A percentile compares a stretch with the other conserved stretches of the same genome.
Evolutionary conservation across 176 grass and related monocot species (phyloP).

Genomic region (Avena sativa): DNA sequence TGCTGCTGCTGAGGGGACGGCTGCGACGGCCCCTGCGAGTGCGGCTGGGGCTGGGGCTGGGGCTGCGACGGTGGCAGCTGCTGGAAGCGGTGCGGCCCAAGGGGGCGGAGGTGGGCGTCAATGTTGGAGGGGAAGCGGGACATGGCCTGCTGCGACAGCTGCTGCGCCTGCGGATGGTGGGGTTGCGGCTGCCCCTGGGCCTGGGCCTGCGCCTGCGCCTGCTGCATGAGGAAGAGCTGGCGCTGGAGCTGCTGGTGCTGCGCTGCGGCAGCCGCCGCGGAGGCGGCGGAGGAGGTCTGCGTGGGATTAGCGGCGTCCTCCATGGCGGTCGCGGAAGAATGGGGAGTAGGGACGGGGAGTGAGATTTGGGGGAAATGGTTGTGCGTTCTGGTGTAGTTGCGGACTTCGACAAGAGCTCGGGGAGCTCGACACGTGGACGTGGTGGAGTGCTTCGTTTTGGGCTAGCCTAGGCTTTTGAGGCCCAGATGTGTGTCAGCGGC

Average conservation of each 20-base stretch:
- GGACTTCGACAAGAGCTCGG: not conserved
- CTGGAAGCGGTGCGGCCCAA: constrained; percentile 72
- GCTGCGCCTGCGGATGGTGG: constrained; percentile 59
- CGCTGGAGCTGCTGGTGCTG: constrained; percentile 79
- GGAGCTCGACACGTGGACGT: not conserved
- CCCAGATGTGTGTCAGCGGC: not conserved
- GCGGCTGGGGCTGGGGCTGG: constrained; percentile 35
- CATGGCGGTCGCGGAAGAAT: constrained; percentile 33
- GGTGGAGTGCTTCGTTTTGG: not conserved
- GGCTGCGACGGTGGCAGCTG: constrained; percentile 46
- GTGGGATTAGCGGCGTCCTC: constrained; percentile 53
- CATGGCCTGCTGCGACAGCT: constrained; percentile 84
- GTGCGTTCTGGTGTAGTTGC: not conserved
- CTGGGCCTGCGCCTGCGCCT: constrained; percentile 46
- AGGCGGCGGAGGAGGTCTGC: constrained; percentile 31
- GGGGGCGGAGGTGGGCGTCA: constrained; percentile 94
- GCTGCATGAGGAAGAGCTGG: constrained; percentile 78
- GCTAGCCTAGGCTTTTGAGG: not conserved
- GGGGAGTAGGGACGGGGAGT: not conserved
- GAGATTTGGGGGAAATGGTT: constrained; percentile 26
- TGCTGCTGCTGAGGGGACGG: constrained; percentile 47
- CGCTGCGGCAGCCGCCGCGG: constrained; percentile 47
- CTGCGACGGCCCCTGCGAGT: constrained; percentile 40
- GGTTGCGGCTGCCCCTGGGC: constrained; percentile 33
- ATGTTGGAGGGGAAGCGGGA: constrained; percentile 98